These are phyloP conservation scores for Pilobolus umbonatus DNA, from an alignment of 192 early-diverging fungal species.

Conservation along the genomic window DNA sequence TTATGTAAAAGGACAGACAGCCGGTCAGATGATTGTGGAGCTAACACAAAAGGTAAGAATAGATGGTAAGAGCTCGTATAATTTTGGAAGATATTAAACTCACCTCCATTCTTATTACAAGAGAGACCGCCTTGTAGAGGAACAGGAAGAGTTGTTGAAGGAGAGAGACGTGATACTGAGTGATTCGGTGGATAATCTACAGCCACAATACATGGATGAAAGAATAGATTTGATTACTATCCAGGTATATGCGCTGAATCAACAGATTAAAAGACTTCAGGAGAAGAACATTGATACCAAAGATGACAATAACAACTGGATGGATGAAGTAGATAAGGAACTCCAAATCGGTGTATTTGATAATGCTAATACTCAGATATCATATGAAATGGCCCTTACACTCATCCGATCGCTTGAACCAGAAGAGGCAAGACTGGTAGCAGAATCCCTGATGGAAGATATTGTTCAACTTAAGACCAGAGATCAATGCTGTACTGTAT, in stretches of 20 bases:
- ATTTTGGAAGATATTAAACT: neutral
- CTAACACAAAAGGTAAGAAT: constrained; percentile 16
- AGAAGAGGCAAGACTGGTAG: constrained; percentile 5
- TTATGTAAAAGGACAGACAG: neutral
- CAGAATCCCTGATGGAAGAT: constrained; percentile 6
- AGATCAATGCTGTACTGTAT: neutral
- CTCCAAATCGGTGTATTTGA: constrained; percentile 1
- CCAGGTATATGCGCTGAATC: constrained; percentile 7
- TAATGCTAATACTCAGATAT: constrained; percentile 1
- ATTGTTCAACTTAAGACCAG: constrained; percentile 2
- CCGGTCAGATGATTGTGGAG: neutral
- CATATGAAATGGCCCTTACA: constrained; percentile 17
- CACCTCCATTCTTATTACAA: neutral
- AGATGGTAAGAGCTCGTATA: neutral
- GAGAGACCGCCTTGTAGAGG: constrained; percentile 6
- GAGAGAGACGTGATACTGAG: constrained; percentile 16
- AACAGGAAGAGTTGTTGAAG: constrained; percentile 20
- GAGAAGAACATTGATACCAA: neutral
- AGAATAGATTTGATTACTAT: constrained; percentile 24
- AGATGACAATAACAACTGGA: constrained; percentile 10
- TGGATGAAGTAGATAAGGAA: constrained; percentile 9
- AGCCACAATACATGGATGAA: constrained; percentile 34
- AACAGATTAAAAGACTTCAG: neutral
- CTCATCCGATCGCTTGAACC: constrained; percentile 5
- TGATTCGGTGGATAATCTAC: neutral